These are phyloP conservation scores for Stromatinia cepivora DNA, from an alignment of 2,329 filamentous ascomycete genomes.

Conservation along the genomic window DNA sequence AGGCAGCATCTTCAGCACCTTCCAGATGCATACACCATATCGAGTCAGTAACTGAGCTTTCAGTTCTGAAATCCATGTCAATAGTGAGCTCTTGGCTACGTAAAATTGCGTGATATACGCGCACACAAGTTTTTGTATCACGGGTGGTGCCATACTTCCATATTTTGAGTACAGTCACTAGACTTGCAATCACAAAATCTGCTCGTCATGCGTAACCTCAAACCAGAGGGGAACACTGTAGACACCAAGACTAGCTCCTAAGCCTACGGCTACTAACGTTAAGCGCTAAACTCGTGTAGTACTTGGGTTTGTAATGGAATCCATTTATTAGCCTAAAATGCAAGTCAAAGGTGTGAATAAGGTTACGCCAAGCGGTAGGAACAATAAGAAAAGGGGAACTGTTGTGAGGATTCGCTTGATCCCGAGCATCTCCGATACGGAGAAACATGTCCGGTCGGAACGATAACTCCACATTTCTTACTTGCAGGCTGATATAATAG, in stretches of 20 bases:
- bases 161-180: neutral
- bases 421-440: neutral
- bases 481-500: neutral
- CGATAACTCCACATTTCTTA: neutral
- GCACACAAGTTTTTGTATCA: neutral
- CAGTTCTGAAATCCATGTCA: neutral
- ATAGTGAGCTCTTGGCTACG: neutral
- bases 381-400: neutral
- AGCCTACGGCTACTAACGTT: no score
- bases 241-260: no score
- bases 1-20: neutral
- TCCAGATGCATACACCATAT: neutral
- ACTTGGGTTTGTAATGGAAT: neutral
- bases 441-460: neutral
- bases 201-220: neutral
- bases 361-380: neutral
- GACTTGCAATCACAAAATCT: neutral
- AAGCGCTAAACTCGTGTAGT: no score
- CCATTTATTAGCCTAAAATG: neutral
- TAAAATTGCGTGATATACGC: neutral
- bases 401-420: slow-evolving; percentile 1
- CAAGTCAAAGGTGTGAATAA: neutral
- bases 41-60: neutral
- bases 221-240: neutral
- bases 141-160: neutral